phyloP scores from a whole-genome alignment of 2,329 filamentous ascomycete genomes.

The Fusarium verrucosum region DNA sequence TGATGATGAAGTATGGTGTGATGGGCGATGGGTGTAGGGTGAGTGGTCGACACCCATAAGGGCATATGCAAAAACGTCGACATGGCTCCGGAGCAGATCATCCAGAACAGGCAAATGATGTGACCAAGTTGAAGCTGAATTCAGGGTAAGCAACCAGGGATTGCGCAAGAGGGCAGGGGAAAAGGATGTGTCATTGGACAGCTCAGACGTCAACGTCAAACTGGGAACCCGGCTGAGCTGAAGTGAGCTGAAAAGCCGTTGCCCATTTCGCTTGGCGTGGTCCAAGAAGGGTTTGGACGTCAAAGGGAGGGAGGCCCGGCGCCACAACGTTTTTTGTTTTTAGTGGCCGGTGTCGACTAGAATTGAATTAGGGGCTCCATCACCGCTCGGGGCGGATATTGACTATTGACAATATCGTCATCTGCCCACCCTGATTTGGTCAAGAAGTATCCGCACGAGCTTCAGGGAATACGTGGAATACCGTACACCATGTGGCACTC shows the following conservation, averaged over 20 bases:
- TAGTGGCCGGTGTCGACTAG: slow-evolving; percentile 36
- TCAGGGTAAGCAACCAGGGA: slow-evolving; percentile 28
- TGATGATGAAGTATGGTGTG: neutral
- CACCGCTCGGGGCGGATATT: slow-evolving; percentile 38
- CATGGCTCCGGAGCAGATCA: slow-evolving; percentile 2
- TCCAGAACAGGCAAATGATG: slow-evolving; percentile 26
- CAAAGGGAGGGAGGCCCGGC: slow-evolving; percentile 33
- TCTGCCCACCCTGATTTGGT: slow-evolving; percentile 27
- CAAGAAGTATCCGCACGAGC: neutral
- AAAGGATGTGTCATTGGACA: slow-evolving; percentile 25
- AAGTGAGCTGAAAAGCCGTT: slow-evolving; percentile 47
- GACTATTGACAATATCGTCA: slow-evolving; percentile 42
- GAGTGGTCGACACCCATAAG: neutral
- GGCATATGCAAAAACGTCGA: neutral
- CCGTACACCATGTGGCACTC: neutral
- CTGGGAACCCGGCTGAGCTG: slow-evolving; percentile 39
- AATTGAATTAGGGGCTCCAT: slow-evolving; percentile 36
- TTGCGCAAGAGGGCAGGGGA: slow-evolving; percentile 24
- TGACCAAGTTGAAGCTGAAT: slow-evolving; percentile 31
- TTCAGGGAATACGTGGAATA: neutral
- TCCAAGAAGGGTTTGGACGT: slow-evolving; percentile 30
- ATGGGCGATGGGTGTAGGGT: neutral
- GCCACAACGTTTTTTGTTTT: slow-evolving; percentile 45
- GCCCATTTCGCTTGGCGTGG: slow-evolving; percentile 33
- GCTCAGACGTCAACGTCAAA: slow-evolving; percentile 18